phyloP scores from a whole-genome alignment of 257 asterid genomes.

The Capsicum chinense region DNA sequence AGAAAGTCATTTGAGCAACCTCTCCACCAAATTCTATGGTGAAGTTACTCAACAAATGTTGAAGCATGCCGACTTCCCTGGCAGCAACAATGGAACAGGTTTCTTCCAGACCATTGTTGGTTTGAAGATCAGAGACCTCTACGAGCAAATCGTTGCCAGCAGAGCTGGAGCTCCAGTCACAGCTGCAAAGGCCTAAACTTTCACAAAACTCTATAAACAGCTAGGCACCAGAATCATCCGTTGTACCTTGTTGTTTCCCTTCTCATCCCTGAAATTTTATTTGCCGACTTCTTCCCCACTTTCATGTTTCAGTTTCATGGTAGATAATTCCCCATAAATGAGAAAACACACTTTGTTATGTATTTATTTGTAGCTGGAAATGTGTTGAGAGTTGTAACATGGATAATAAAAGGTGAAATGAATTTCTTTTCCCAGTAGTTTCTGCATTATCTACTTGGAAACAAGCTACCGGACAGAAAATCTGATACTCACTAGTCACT shows the following conservation, averaged over 20 bases:
- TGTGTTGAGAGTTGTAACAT: conserved; percentile 64
- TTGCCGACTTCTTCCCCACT: conserved; percentile 34
- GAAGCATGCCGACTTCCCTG: conserved; percentile 93
- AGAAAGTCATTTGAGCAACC: conserved; percentile 95
- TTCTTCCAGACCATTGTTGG: conserved; percentile 92
- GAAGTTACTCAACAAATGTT: conserved; percentile 97
- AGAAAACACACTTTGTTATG: conserved; percentile 42
- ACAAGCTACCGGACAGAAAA: background rate
- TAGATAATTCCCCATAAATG: conserved; percentile 36
- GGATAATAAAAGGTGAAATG: conserved; percentile 54
- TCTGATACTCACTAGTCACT: background rate
- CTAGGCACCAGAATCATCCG: conserved; percentile 16
- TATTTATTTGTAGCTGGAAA: conserved; percentile 49
- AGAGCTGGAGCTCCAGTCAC: conserved; percentile 55
- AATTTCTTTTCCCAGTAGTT: conserved; percentile 15
- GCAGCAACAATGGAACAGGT: conserved; percentile 98
- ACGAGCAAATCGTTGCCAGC: conserved; percentile 77
- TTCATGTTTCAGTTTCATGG: conserved; percentile 32
- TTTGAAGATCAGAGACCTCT: conserved; percentile 89
- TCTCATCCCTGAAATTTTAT: conserved; percentile 31
- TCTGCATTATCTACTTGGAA: conserved; percentile 6
- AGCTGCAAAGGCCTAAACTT: conserved; percentile 70
- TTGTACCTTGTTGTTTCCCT: conserved; percentile 21
- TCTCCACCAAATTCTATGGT: conserved; percentile 93
- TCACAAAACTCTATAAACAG: conserved; percentile 13